Evolutionary conservation across 768 basidiomycete species (phyloP).

Genomic region (Tylopilus felleus): DNA sequence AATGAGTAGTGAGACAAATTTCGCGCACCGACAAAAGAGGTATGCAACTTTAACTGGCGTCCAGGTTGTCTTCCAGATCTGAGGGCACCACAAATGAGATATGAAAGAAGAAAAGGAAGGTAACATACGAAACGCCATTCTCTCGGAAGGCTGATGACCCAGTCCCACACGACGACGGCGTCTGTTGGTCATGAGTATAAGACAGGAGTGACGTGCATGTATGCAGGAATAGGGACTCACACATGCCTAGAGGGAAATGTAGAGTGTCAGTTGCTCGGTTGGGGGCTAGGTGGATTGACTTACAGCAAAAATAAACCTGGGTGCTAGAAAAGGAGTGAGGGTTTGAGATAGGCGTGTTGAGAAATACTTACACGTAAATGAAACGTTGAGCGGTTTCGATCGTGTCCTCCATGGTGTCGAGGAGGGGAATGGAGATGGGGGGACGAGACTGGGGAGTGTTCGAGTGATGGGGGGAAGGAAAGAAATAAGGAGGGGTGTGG

Average conservation of each 20-base stretch:
- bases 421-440: constrained; percentile 18
- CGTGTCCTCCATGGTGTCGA: constrained; percentile 40
- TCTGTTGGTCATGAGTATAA: constrained; percentile 40
- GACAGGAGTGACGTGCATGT: constrained; percentile 12
- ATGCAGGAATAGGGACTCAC: constrained; percentile 38
- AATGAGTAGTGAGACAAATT: constrained; percentile 13
- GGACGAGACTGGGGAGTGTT: constrained; percentile 1
- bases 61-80: constrained; percentile 85
- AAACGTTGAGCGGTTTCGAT: constrained; percentile 65
- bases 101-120: not conserved
- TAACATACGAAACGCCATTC: constrained; percentile 71
- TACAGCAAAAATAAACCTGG: constrained; percentile 85
- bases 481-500: constrained; percentile 27
- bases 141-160: constrained; percentile 73
- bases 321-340: constrained; percentile 33
- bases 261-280: constrained; percentile 29
- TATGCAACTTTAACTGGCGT: constrained; percentile 82
- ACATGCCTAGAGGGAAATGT: constrained; percentile 57
- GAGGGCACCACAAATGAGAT: constrained; percentile 1
- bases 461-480: constrained; percentile 16
- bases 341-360: not conserved
- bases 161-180: constrained; percentile 82
- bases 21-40: constrained; percentile 74
- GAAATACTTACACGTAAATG: constrained; percentile 59
- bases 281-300: constrained; percentile 35